Conservation (phyloP, 495 filamentous ascomycete species). For the Sordaria brevicollis region DNA sequence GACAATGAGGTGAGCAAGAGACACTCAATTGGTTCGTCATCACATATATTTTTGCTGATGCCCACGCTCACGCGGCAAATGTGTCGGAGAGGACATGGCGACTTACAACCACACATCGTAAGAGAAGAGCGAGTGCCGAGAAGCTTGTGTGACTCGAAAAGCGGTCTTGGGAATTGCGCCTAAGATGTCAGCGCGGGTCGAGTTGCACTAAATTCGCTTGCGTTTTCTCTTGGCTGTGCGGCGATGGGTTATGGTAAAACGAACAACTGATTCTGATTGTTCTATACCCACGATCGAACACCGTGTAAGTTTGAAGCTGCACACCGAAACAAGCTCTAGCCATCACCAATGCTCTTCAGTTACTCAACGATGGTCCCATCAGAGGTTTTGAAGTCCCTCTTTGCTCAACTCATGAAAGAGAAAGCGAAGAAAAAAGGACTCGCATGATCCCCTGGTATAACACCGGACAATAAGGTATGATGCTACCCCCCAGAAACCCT, state of each 20-base stretch:
- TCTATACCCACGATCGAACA: background rate
- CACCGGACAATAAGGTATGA: background rate
- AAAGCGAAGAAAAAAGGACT: background rate
- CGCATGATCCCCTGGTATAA: background rate
- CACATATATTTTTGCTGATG: background rate
- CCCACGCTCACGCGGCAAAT: background rate
- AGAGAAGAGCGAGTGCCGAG: background rate
- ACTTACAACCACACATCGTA: background rate
- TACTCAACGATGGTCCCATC: background rate
- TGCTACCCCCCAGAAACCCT: background rate
- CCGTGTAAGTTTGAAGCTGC: background rate
- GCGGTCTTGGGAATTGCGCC: background rate
- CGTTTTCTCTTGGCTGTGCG: background rate
- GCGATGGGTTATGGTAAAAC: background rate
- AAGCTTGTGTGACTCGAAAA: background rate
- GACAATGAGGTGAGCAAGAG: background rate
- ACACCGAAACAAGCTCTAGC: background rate
- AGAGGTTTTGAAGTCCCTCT: background rate
- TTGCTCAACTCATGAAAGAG: background rate
- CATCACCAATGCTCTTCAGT: background rate
- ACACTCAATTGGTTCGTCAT: background rate
- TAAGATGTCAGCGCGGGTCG: background rate
- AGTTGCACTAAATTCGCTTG: background rate
- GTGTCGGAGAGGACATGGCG: background rate
- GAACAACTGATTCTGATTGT: background rate